Evolutionary conservation across 306 rosid species (phyloP), one percentile per base, ranked within the genome.

Genomic region (Erythrophleum fordii): DNA sequence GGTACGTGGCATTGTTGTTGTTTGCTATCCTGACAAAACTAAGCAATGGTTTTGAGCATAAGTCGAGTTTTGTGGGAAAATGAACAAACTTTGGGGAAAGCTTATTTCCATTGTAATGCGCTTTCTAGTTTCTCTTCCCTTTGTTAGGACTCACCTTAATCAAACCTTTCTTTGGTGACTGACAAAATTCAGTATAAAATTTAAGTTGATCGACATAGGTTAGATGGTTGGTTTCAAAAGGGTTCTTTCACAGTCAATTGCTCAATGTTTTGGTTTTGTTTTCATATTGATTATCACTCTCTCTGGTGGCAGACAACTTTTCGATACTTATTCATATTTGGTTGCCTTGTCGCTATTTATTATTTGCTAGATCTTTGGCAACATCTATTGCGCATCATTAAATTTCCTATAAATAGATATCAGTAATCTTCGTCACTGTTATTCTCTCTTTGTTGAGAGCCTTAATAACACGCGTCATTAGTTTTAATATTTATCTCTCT

Each of bases 1-100:
- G 79, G 83, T 85, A 44, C 0, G 86, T 84, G 18, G 56, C 56
- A 64, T 45, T 69, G 5, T 76, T 14, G 31, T 82, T 82, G 20
- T 48, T 80, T 58, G 8, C 61, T 55, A 9, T 77, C 5, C 34
- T 77, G 35, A 2, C 23, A 31, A 56, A 31, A 11, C 4, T 0
- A 10, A 48, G 65, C 71, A 76, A 55, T 55, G 61, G 29, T 22
- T 55, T 55, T 55, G 61, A 55, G 61, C 61, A 9, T 22, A 0
- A 55, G 61, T 22, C 23, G 29, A n/a, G 20, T 20, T 55, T 55
- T 76, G 29, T 39, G 79, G 62, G 31, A 62, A 69, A 61, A 72
- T 52, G 49, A 71, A 83, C 14, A 17, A 51, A 51, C 25, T 18
- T 20, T 10, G 39, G 72, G 81, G 31, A 55, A 55, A 55, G 61